Base-by-base conservation (phyloP, 805 yeast species). In the Citeromyces nyonsensis region DNA sequence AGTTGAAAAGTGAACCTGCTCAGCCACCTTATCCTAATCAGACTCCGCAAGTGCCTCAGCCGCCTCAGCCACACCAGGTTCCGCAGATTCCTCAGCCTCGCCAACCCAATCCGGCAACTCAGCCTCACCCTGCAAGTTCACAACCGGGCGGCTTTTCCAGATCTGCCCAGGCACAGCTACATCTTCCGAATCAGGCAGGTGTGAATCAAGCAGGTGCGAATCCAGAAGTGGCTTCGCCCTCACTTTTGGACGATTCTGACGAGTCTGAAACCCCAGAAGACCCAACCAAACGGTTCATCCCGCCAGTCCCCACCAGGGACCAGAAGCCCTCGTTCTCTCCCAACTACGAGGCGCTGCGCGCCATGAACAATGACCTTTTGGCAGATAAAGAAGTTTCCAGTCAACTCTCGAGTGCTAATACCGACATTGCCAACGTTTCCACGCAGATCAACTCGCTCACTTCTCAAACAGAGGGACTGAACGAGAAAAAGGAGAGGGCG, bases 351-450 rank as follows among this genome's bases (percentile, higher is more conserved):
- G 73, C 75, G 3, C 56, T 70, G 39, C 54, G 66, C 37, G 48
- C 59, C 10, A 10, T 34, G 15, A 22, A 26, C 22, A 15, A 24
- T 35, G 82, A 73, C 38, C 51, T 74, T 32, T 56, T 69, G 34
- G 73, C 78, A 0, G 78, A 74, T 37, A 57, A 62, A 5, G 81
- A 69, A 33, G 22, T 76, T 2, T 66, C 82, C 2, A 72, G 74
- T 20, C 73, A 76, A 45, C 57, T 84, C 32, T 73, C 94, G 1
- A 69, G 70, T 37, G 88, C 94, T 4, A 73, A 91, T 5, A 69
- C 85, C 5, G 95, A 83, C 43, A 67, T 84, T 50, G 95, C 94
- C 10, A 83, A 86, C 43, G 62, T 81, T 28, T 79, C 94, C 0
- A 82, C 77, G 43, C 95, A 86, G 56, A 76, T 83, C 40, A 73